Conservation (phyloP, 257 asterid genomes). For the Nyctanthes arbortristis region DNA sequence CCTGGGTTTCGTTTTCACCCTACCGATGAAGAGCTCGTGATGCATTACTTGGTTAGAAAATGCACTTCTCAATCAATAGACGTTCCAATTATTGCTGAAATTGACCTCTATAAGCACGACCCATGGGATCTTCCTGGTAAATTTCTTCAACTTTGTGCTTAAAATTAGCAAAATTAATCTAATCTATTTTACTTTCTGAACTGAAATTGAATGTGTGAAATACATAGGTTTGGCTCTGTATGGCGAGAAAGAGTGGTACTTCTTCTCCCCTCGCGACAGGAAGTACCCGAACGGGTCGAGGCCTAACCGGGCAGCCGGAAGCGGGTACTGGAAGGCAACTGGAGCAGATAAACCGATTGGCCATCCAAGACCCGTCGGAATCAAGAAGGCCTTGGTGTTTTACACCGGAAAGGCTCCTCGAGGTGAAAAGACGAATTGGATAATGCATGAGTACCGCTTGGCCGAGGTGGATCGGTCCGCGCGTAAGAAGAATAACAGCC, state of each 20-base stretch:
- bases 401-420: conserved; percentile 61
- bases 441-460: conserved; percentile 62
- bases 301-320: conserved; percentile 63
- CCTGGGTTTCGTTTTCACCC: conserved; percentile 59
- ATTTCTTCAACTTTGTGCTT: neutral
- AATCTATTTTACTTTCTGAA: neutral
- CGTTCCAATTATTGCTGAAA: conserved; percentile 51
- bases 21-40: conserved; percentile 53
- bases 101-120: conserved; percentile 45
- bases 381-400: conserved; percentile 64
- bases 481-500: conserved; percentile 44
- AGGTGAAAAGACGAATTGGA: conserved; percentile 61
- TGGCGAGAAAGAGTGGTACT: conserved; percentile 68
- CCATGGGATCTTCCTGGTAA: conserved; percentile 61
- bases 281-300: conserved; percentile 68
- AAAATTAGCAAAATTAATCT: neutral
- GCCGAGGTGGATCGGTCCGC: conserved; percentile 63
- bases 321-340: conserved; percentile 69
- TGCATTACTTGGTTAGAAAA: conserved; percentile 44
- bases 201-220: neutral
- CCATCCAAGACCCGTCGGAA: conserved; percentile 45
- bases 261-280: conserved; percentile 61
- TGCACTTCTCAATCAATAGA: conserved; percentile 36
- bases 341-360: conserved; percentile 67
- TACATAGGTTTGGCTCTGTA: conserved; percentile 46